These are phyloP conservation scores for Lasiodiplodia sp. DNA, from an alignment of 2,329 filamentous ascomycete genomes.

Conservation along the genomic window DNA sequence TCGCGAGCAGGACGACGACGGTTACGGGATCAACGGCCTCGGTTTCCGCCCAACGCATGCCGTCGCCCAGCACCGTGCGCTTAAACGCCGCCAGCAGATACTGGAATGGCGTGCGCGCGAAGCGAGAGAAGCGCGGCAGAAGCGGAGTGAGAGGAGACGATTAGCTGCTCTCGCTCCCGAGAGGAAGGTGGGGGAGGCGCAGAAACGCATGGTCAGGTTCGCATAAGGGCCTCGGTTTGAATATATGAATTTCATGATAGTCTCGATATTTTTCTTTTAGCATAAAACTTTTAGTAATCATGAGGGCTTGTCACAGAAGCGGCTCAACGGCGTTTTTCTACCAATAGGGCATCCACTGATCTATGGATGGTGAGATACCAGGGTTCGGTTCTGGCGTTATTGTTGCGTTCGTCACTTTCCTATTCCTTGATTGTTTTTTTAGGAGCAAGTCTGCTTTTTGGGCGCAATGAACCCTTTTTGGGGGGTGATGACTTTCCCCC, in stretches of 20 bases:
- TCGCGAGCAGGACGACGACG: conserved; percentile 66
- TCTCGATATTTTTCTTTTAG: not conserved
- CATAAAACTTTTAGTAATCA: not conserved
- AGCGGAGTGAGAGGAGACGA: conserved; percentile 60
- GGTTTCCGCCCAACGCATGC: conserved; percentile 69
- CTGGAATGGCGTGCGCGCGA: conserved; percentile 67
- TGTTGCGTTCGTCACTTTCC: not conserved
- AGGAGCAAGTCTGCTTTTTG: not conserved
- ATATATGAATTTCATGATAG: not conserved
- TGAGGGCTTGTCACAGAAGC: not conserved
- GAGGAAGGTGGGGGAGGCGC: conserved; percentile 2
- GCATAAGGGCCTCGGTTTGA: not conserved
- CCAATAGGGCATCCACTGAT: conserved; percentile 5
- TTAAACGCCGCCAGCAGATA: conserved; percentile 65
- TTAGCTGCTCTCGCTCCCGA: conserved; percentile 30
- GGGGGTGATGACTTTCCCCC: not conserved
- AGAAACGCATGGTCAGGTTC: conserved; percentile 25
- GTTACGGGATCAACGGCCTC: conserved; percentile 69
- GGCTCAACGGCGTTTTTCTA: not conserved
- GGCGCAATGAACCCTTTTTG: not conserved
- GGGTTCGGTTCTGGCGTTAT: conserved; percentile 1
- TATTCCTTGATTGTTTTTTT: not conserved
- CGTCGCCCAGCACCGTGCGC: conserved; percentile 63
- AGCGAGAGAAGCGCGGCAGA: conserved; percentile 65
- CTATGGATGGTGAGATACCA: conserved; percentile 22